Evolutionary conservation across 2,329 filamentous ascomycete species (phyloP).

Genomic region (Colletotrichum cordylinicola): DNA sequence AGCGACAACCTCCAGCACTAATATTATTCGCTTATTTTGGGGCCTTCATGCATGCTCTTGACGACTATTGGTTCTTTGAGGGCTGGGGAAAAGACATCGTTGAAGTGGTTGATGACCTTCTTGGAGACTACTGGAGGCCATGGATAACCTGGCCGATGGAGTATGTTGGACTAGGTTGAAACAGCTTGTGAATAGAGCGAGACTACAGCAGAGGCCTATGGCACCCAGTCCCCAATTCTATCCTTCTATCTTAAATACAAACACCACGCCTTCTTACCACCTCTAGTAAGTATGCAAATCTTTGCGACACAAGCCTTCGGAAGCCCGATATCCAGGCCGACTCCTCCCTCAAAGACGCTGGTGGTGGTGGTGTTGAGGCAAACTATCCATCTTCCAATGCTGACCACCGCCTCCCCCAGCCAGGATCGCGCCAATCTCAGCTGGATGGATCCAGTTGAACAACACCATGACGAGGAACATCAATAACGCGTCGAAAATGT

Average conservation of each 20-base stretch:
- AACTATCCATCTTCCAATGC: not conserved
- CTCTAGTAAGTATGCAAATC: no score
- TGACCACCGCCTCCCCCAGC: not conserved
- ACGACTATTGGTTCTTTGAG: constrained; percentile 22
- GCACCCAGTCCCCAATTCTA: not conserved
- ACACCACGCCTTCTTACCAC: not conserved
- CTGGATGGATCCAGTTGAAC: constrained; percentile 15
- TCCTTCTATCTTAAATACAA: not conserved
- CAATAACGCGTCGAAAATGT: constrained; percentile 41
- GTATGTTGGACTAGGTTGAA: not conserved
- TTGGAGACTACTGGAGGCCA: constrained; percentile 24
- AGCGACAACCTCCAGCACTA: constrained; percentile 25
- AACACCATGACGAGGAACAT: constrained; percentile 34
- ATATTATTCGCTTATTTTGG: constrained; percentile 25
- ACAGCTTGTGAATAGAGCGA: not conserved
- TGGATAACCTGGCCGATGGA: constrained; percentile 19
- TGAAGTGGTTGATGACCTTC: constrained; percentile 21
- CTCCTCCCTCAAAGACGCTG: not conserved
- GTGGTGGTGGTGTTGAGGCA: not conserved
- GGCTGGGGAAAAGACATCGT: constrained; percentile 26
- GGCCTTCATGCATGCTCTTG: constrained; percentile 10
- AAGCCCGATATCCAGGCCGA: not conserved
- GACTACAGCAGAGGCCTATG: not conserved
- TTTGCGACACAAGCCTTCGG: not conserved
- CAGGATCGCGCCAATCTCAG: not conserved